These are phyloP conservation scores for Kodamaea plutei DNA, from an alignment of 1,139 yeast genomes.

Conservation along the genomic window DNA sequence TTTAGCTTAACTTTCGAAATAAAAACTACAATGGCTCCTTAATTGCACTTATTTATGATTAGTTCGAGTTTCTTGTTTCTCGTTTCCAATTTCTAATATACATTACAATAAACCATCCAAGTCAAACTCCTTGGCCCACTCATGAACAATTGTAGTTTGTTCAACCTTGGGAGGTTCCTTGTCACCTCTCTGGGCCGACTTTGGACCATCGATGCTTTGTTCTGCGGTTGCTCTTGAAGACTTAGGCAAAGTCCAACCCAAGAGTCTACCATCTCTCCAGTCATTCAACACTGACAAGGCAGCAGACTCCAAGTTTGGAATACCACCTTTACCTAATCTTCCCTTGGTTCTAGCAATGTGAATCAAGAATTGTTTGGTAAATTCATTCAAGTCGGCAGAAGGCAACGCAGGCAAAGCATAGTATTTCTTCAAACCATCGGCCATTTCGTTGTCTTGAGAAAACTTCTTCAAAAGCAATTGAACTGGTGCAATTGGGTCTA, in stretches of 20 bases:
- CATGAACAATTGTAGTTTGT: constrained; percentile 76
- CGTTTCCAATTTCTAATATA: too few relatives aligned
- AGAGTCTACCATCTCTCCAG: constrained; percentile 95
- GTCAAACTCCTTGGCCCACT: constrained; percentile 94
- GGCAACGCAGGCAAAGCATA: constrained; percentile 85
- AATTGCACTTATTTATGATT: too few relatives aligned
- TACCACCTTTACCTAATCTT: constrained; percentile 86
- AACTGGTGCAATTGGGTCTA: constrained; percentile 83
- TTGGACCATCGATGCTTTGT: constrained; percentile 29
- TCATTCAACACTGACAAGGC: constrained; percentile 81
- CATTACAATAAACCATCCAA: constrained; percentile 66
- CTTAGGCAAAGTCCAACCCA: constrained; percentile 89
- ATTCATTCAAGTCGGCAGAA: constrained; percentile 56
- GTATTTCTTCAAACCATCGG: constrained; percentile 65
- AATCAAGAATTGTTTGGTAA: constrained; percentile 78
- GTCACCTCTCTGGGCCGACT: constrained; percentile 42
- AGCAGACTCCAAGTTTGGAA: constrained; percentile 85
- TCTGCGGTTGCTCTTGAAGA: constrained; percentile 45
- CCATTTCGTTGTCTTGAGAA: constrained; percentile 67
- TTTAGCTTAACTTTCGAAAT: too few relatives aligned
- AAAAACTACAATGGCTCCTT: too few relatives aligned
- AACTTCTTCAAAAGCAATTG: constrained; percentile 72
- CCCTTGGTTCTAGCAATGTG: constrained; percentile 94
- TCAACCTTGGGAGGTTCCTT: constrained; percentile 54
- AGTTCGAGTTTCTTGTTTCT: too few relatives aligned